These are phyloP conservation scores for Aspergillus taichungensis DNA, from an alignment of 495 filamentous ascomycete genomes.

Conservation along the genomic window DNA sequence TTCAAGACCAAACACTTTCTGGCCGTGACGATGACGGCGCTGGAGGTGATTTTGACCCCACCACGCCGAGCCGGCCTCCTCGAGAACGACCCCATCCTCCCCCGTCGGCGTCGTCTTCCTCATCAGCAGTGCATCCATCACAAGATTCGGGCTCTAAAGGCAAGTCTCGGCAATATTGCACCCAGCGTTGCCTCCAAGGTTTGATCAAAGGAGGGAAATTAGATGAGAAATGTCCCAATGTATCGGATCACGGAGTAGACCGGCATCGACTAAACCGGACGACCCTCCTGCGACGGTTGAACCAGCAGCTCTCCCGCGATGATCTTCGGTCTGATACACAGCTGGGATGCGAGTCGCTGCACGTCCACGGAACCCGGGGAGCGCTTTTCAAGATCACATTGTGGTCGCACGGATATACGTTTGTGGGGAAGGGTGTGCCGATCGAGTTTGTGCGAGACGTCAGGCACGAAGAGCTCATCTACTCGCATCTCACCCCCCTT, in stretches of 20 bases:
- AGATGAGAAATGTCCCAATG: constrained; percentile 34
- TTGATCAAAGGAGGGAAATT: constrained; percentile 20
- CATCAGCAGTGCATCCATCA: not conserved
- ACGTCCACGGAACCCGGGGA: constrained; percentile 26
- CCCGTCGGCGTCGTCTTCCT: constrained; percentile 1
- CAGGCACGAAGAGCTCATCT: constrained; percentile 24
- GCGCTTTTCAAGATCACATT: constrained; percentile 36
- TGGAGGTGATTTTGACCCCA: constrained; percentile 4
- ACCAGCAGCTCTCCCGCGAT: constrained; percentile 13
- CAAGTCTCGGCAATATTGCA: constrained; percentile 31
- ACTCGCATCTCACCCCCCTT: constrained; percentile 21
- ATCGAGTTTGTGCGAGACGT: constrained; percentile 15
- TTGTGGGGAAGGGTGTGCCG: constrained; percentile 36
- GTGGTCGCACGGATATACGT: constrained; percentile 38
- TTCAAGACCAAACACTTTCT: constrained; percentile 1
- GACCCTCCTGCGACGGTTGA: constrained; percentile 6
- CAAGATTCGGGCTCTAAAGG: constrained; percentile 13
- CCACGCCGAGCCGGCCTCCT: constrained; percentile 6
- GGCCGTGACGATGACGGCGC: constrained; percentile 8
- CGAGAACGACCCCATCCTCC: constrained; percentile 1
- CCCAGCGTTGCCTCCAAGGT: constrained; percentile 33
- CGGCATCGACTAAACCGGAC: constrained; percentile 2
- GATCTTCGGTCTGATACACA: constrained; percentile 12
- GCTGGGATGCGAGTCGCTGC: constrained; percentile 30
- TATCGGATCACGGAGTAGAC: constrained; percentile 16